Evolutionary conservation across 2,329 filamentous ascomycete species (phyloP).

Genomic region (Tolypocladium amazonense): DNA sequence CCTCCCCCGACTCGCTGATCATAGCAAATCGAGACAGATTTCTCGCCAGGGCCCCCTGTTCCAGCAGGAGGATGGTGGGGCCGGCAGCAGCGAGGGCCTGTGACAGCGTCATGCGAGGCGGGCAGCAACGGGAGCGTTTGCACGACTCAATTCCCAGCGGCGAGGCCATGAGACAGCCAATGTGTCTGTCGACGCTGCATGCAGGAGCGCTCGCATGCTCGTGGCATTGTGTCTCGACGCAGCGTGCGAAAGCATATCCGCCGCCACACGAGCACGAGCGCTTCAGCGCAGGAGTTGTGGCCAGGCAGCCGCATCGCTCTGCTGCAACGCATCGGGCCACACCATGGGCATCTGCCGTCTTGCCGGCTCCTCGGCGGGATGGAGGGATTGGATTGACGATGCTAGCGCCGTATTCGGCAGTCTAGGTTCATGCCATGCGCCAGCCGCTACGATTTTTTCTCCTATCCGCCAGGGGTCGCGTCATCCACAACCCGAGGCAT

Average conservation of each 20-base stretch:
- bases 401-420: slow-evolving; percentile 10
- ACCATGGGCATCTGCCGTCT: not conserved
- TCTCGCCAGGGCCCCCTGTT: not conserved
- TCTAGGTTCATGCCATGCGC: not conserved
- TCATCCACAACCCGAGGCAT: not conserved
- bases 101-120: not conserved
- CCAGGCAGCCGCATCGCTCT: not conserved
- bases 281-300: not conserved
- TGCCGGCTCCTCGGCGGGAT: slow-evolving; percentile 11
- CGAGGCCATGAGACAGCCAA: not conserved
- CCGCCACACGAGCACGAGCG: too few relatives aligned
- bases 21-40: not conserved
- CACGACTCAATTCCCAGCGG: not conserved
- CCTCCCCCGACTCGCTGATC: not conserved
- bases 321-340: not conserved
- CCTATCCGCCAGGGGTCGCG: not conserved
- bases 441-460: not conserved
- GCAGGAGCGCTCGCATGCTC: not conserved
- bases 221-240: not conserved
- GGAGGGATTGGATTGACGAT: slow-evolving; percentile 2
- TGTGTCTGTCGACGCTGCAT: too few relatives aligned
- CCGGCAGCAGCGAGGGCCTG: not conserved
- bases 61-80: not conserved
- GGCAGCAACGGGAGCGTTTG: not conserved
- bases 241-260: not conserved